A percentile compares a stretch with the other conserved stretches of the same genome.
Evolutionary conservation across 2,329 filamentous ascomycete genomes (phyloP).

Genomic region (Leptodontidium sp.): DNA sequence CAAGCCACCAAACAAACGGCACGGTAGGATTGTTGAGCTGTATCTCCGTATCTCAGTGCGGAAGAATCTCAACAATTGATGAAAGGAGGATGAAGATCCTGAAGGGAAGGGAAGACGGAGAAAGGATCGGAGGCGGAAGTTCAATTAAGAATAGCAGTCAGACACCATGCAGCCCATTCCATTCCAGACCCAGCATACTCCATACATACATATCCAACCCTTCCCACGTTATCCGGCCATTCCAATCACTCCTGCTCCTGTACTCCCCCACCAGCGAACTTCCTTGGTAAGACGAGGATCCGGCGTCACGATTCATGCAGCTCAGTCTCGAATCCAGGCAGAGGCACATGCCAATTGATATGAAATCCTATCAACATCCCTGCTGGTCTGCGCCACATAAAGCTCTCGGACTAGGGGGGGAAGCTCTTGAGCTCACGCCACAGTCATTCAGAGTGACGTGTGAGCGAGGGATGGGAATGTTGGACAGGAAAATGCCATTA

Average conservation of each 20-base stretch:
- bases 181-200: background rate
- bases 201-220: too few relatives aligned
- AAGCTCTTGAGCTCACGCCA: conserved; percentile 25
- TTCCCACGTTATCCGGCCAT: conserved; percentile 11
- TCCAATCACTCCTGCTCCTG: conserved; percentile 12
- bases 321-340: conserved; percentile 13
- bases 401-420: conserved; percentile 14
- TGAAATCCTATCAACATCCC: conserved; percentile 18
- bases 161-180: background rate
- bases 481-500: background rate
- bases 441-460: conserved; percentile 12
- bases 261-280: conserved; percentile 14
- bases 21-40: background rate
- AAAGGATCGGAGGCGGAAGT: background rate
- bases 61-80: conserved; percentile 6
- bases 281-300: conserved; percentile 4
- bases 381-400: conserved; percentile 20
- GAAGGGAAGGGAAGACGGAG: background rate
- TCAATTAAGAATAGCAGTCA: conserved; percentile 22
- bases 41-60: background rate
- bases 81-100: background rate
- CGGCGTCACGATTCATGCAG: conserved; percentile 18
- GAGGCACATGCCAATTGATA: conserved; percentile 23
- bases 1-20: conserved; percentile 4
- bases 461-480: conserved; percentile 1